Conservation (phyloP, 805 yeast species). For the Pichia manshurica region DNA sequence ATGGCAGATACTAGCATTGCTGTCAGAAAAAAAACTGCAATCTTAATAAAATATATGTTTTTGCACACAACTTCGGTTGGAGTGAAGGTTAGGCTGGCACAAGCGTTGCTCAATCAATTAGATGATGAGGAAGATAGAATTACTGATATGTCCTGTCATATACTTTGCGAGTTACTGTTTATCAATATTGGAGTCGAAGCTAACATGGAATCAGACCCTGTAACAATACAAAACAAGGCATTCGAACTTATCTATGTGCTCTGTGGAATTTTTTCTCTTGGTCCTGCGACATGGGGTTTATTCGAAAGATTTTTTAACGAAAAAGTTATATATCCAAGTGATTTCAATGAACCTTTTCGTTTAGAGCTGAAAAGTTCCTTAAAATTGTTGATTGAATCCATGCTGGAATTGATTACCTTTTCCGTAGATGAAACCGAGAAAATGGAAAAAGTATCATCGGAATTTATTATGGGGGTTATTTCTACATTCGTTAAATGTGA, state of each 20-base stretch:
- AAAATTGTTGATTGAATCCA: slow-evolving; percentile 29
- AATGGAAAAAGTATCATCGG: slow-evolving; percentile 23
- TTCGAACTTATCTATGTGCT: slow-evolving; percentile 21
- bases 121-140: slow-evolving; percentile 68
- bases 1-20: slow-evolving; percentile 54
- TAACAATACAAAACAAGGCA: background rate
- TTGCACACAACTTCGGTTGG: slow-evolving; percentile 26
- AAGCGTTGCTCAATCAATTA: slow-evolving; percentile 46
- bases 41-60: slow-evolving; percentile 46
- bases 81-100: slow-evolving; percentile 39
- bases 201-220: background rate
- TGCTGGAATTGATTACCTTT: slow-evolving; percentile 35
- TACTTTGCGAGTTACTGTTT: slow-evolving; percentile 38
- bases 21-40: slow-evolving; percentile 59
- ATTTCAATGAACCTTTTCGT: slow-evolving; percentile 17
- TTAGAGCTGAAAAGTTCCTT: slow-evolving; percentile 21
- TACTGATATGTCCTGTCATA: slow-evolving; percentile 35
- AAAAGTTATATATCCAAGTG: slow-evolving; percentile 33
- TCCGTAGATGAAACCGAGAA: slow-evolving; percentile 23
- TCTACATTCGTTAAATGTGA: slow-evolving; percentile 51
- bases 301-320: slow-evolving; percentile 46
- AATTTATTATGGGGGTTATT: slow-evolving; percentile 42
- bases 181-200: slow-evolving; percentile 2
- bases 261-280: slow-evolving; percentile 32
- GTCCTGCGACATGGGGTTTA: slow-evolving; percentile 36